A percentile compares a stretch with the other conserved stretches of the same genome.
phyloP scores from a whole-genome alignment of 2,329 filamentous ascomycete species.

The Talaromyces verruculosus region DNA sequence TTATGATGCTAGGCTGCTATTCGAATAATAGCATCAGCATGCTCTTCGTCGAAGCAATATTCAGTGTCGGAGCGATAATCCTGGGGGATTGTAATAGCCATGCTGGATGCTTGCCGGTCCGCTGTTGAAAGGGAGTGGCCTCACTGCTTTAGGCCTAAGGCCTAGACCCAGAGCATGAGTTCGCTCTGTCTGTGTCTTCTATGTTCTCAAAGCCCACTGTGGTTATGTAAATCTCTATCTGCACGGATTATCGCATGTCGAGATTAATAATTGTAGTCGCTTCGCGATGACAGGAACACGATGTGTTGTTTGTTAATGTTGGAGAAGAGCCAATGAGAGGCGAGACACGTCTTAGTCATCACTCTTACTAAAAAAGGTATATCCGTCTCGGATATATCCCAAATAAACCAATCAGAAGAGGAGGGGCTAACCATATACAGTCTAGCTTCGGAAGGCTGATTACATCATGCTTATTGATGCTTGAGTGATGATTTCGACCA shows the following conservation, averaged over 20 bases:
- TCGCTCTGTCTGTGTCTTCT: too few relatives aligned
- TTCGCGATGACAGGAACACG: not conserved
- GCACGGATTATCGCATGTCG: too few relatives aligned
- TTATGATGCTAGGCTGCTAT: not conserved
- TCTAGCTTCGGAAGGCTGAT: not conserved
- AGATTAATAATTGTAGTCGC: not conserved
- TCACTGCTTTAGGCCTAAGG: too few relatives aligned
- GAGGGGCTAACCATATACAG: not conserved
- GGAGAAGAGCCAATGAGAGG: not conserved
- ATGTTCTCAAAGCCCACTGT: too few relatives aligned
- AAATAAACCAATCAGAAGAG: not conserved
- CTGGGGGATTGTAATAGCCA: not conserved
- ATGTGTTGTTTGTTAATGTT: not conserved
- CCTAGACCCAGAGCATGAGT: too few relatives aligned
- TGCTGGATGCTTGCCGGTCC: not conserved
- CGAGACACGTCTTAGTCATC: not conserved
- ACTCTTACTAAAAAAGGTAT: not conserved
- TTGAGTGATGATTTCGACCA: not conserved
- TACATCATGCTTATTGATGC: conserved; percentile 20
- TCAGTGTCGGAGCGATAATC: not conserved
- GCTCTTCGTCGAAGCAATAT: not conserved
- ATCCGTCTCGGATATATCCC: not conserved
- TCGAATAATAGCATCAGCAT: not conserved
- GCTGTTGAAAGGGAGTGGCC: too few relatives aligned
- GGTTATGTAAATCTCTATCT: too few relatives aligned